Percentiles rank a stretch among this genome's conserved stretches.
phyloP scores from a whole-genome alignment of 805 yeast genomes.

The Ogataea nonfermentans region DNA sequence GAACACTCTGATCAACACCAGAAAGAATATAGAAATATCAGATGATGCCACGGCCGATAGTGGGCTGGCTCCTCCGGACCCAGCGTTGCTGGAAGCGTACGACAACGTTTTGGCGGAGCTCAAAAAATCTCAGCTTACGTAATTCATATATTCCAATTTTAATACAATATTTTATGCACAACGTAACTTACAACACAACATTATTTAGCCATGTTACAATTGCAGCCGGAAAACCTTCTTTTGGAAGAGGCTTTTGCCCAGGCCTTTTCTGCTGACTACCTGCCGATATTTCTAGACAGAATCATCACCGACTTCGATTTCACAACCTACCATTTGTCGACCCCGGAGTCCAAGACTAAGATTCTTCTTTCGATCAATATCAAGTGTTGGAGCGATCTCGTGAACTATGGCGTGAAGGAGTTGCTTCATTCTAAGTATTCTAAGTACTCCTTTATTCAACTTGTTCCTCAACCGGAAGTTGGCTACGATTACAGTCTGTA shows the following conservation, averaged over 20 bases:
- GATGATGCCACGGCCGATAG: slow-evolving; percentile 4
- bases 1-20: slow-evolving; percentile 17
- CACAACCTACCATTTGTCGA: slow-evolving; percentile 89
- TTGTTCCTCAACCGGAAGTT: slow-evolving; percentile 52
- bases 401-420: slow-evolving; percentile 59
- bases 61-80: not conserved
- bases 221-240: slow-evolving; percentile 80
- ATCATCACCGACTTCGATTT: slow-evolving; percentile 93
- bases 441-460: slow-evolving; percentile 37
- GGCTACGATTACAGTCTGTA: slow-evolving; percentile 81
- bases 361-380: slow-evolving; percentile 67
- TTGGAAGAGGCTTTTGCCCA: slow-evolving; percentile 78
- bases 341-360: slow-evolving; percentile 70
- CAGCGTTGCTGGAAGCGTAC: slow-evolving; percentile 17
- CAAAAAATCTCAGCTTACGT: not conserved
- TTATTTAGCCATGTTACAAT: slow-evolving; percentile 67
- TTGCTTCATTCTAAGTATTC: slow-evolving; percentile 53
- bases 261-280: slow-evolving; percentile 51
- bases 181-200: not conserved
- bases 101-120: slow-evolving; percentile 28
- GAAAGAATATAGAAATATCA: slow-evolving; percentile 3
- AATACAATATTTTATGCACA: no score
- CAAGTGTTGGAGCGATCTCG: slow-evolving; percentile 75
- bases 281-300: slow-evolving; percentile 66
- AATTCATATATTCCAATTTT: no score